Conservation (phyloP, 2,329 filamentous ascomycete genomes). For the Xylariaceae sp. region DNA sequence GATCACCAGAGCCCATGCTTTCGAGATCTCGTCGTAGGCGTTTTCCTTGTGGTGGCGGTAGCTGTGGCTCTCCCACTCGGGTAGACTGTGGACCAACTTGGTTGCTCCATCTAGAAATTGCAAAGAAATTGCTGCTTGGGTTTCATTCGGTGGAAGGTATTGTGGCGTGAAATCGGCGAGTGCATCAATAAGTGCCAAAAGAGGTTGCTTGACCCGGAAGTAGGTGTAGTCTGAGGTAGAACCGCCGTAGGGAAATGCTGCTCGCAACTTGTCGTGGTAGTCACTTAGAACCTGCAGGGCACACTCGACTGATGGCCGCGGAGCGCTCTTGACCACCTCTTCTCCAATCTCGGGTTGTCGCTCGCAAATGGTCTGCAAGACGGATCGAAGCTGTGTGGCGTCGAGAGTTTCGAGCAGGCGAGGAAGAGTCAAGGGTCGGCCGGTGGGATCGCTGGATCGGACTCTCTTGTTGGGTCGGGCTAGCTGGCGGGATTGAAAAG, state of each 20-base stretch:
- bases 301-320: conserved; percentile 78
- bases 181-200: conserved; percentile 79
- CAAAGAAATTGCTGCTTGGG: conserved; percentile 76
- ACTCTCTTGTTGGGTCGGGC: conserved; percentile 61
- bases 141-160: conserved; percentile 87
- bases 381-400: conserved; percentile 73
- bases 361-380: conserved; percentile 89
- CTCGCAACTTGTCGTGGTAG: conserved; percentile 75
- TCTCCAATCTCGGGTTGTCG: conserved; percentile 80
- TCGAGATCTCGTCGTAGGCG: conserved; percentile 92
- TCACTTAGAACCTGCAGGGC: conserved; percentile 75
- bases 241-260: conserved; percentile 81
- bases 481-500: conserved; percentile 65
- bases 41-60: conserved; percentile 92
- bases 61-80: conserved; percentile 83
- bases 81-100: conserved; percentile 81
- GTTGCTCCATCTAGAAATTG: conserved; percentile 88
- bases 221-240: conserved; percentile 89
- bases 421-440: conserved; percentile 52
- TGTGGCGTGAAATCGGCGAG: conserved; percentile 92
- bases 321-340: conserved; percentile 79
- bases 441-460: conserved; percentile 60
- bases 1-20: conserved; percentile 88
- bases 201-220: conserved; percentile 79
- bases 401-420: conserved; percentile 94